Conservation (phyloP, 805 yeast genomes). For the Starmerella vitae region DNA sequence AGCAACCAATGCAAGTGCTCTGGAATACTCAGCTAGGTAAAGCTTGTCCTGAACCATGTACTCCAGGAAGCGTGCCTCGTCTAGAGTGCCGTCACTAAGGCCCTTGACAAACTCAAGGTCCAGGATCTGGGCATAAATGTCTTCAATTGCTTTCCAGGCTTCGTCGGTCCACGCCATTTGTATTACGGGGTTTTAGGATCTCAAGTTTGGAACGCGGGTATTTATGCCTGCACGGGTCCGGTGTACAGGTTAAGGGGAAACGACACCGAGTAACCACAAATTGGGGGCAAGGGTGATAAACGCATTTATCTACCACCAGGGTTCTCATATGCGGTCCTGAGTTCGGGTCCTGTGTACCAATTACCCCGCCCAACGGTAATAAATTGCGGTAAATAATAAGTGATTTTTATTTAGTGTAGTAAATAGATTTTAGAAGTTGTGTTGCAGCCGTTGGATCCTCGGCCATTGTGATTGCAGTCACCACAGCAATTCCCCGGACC, state of each 20-base stretch:
- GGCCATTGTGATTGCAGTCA: constrained; percentile 67
- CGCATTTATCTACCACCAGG: too few species aligned
- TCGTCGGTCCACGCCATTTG: constrained; percentile 17
- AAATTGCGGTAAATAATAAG: too few species aligned
- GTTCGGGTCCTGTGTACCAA: too few species aligned
- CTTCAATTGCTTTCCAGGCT: constrained; percentile 16
- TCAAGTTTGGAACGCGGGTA: neutral
- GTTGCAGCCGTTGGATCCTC: constrained; percentile 15
- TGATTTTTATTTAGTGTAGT: too few species aligned
- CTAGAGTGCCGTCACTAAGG: constrained; percentile 16
- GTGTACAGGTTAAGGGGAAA: neutral
- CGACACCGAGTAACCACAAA: neutral
- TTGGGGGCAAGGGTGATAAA: too few species aligned
- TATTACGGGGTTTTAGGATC: neutral
- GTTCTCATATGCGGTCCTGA: too few species aligned
- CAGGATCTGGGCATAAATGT: constrained; percentile 12
- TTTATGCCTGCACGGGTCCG: neutral
- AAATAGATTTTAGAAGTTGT: too few species aligned
- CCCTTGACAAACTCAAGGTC: constrained; percentile 11
- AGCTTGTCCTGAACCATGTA: constrained; percentile 19
- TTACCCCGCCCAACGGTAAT: too few species aligned
- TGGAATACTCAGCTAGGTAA: constrained; percentile 16
- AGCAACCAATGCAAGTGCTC: constrained; percentile 15
- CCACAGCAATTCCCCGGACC: constrained; percentile 78
- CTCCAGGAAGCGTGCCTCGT: constrained; percentile 7